A percentile compares a stretch with the other conserved stretches of the same genome.
Evolutionary conservation across 305 asterid species (phyloP).

Genomic region (Solanum hybrid): DNA sequence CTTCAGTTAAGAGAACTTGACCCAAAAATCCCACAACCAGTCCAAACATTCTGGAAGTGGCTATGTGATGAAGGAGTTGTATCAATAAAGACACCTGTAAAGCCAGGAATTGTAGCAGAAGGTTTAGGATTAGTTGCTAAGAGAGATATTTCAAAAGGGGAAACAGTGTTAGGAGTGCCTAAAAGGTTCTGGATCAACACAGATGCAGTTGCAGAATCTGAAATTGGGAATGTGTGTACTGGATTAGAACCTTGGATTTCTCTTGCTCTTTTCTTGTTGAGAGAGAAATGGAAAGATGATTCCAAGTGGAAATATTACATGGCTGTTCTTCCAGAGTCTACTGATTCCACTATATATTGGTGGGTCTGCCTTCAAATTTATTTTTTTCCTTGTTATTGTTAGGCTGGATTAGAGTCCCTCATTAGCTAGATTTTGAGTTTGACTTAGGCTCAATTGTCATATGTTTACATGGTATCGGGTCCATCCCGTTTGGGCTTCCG

Average conservation of each 20-base stretch:
- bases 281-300: conserved; percentile 53
- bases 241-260: conserved; percentile 83
- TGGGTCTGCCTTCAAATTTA: conserved; percentile 34
- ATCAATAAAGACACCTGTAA: conserved; percentile 70
- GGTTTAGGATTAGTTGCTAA: conserved; percentile 86
- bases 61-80: conserved; percentile 73
- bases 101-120: conserved; percentile 75
- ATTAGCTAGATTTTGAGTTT: background rate
- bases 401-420: background rate
- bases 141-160: conserved; percentile 49
- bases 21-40: conserved; percentile 44
- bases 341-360: conserved; percentile 86
- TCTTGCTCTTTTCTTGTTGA: conserved; percentile 71
- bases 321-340: conserved; percentile 59
- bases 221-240: conserved; percentile 63
- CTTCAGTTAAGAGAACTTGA: conserved; percentile 34
- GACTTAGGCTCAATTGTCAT: background rate
- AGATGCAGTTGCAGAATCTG: conserved; percentile 61
- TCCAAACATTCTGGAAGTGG: conserved; percentile 87
- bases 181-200: conserved; percentile 76
- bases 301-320: conserved; percentile 69
- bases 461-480: background rate
- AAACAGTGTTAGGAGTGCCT: conserved; percentile 84
- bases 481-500: background rate
- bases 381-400: background rate